phyloP scores from a whole-genome alignment of 768 basidiomycete genomes.

The Gymnopilus junonius region DNA sequence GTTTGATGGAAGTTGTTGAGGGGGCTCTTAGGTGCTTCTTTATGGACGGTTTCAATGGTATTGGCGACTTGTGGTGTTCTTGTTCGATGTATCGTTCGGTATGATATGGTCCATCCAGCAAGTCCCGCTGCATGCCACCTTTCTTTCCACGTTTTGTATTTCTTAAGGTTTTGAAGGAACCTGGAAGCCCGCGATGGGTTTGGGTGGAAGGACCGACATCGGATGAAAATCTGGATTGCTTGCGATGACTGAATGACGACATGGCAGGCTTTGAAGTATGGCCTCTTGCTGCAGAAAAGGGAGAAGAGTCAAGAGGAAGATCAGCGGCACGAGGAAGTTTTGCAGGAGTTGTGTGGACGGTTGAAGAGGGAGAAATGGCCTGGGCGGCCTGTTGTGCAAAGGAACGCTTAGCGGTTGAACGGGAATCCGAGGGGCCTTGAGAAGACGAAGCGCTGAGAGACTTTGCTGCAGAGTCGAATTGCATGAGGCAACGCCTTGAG shows the following conservation, averaged over 20 bases:
- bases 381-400: slow-evolving; percentile 45
- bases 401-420: slow-evolving; percentile 47
- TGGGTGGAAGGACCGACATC: slow-evolving; percentile 19
- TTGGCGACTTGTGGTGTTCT: slow-evolving; percentile 32
- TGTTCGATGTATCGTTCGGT: slow-evolving; percentile 37
- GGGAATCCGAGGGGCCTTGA: too few relatives aligned
- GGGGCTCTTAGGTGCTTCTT: slow-evolving; percentile 42
- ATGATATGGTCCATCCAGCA: slow-evolving; percentile 39
- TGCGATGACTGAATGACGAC: slow-evolving; percentile 24
- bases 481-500: slow-evolving; percentile 63
- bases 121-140: slow-evolving; percentile 2
- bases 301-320: slow-evolving; percentile 11
- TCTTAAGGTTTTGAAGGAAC: slow-evolving; percentile 1
- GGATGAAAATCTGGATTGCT: slow-evolving; percentile 8
- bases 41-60: slow-evolving; percentile 36
- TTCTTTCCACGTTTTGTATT: slow-evolving; percentile 15
- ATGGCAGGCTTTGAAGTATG: slow-evolving; percentile 4
- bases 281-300: slow-evolving; percentile 20
- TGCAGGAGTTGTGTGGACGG: slow-evolving; percentile 22
- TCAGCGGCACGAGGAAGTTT: slow-evolving; percentile 23
- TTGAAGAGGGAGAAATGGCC: slow-evolving; percentile 21
- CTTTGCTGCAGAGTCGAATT: slow-evolving; percentile 46
- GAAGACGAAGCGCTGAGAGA: slow-evolving; percentile 25
- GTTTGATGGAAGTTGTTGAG: slow-evolving; percentile 43
- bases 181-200: slow-evolving; percentile 1